These are phyloP conservation scores for Chlorophyllum brunneum DNA, from an alignment of 768 basidiomycete genomes.

Conservation along the genomic window DNA sequence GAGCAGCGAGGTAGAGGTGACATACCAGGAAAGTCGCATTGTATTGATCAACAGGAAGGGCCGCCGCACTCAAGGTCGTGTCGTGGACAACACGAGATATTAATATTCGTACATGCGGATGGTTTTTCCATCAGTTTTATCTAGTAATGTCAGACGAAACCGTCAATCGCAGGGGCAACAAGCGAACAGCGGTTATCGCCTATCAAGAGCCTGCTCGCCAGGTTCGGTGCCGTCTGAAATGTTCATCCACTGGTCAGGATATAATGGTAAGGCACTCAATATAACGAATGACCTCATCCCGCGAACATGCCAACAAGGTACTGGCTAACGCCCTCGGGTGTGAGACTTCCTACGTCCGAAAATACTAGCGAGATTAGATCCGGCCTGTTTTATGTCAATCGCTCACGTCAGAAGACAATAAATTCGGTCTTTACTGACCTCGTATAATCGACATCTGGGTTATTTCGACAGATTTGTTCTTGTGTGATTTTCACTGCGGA, in stretches of 20 bases:
- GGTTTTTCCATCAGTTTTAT: conserved; percentile 5
- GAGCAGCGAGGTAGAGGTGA: neutral
- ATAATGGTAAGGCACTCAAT: neutral
- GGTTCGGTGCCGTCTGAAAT: neutral
- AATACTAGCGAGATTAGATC: conserved; percentile 93
- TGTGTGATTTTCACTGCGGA: conserved; percentile 57
- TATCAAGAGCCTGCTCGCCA: neutral
- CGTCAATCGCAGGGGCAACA: neutral
- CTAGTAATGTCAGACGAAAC: conserved; percentile 1
- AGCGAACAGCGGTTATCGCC: conserved; percentile 1
- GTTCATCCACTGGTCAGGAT: neutral
- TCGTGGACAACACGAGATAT: conserved; percentile 12
- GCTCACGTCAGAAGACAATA: conserved; percentile 10
- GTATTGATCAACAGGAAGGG: neutral
- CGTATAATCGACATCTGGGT: conserved; percentile 93
- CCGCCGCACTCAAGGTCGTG: neutral
- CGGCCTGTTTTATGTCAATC: conserved; percentile 46
- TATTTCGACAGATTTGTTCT: conserved; percentile 77
- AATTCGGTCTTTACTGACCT: conserved; percentile 41
- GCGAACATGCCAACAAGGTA: conserved; percentile 95
- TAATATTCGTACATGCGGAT: conserved; percentile 11
- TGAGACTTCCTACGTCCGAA: conserved; percentile 90
- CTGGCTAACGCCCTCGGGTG: conserved; percentile 91
- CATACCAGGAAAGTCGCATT: neutral
- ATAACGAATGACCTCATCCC: conserved; percentile 33